These are phyloP conservation scores for Pachysandra terminalis DNA, from an alignment of 164 flowering plant species.

Conservation along the genomic window DNA sequence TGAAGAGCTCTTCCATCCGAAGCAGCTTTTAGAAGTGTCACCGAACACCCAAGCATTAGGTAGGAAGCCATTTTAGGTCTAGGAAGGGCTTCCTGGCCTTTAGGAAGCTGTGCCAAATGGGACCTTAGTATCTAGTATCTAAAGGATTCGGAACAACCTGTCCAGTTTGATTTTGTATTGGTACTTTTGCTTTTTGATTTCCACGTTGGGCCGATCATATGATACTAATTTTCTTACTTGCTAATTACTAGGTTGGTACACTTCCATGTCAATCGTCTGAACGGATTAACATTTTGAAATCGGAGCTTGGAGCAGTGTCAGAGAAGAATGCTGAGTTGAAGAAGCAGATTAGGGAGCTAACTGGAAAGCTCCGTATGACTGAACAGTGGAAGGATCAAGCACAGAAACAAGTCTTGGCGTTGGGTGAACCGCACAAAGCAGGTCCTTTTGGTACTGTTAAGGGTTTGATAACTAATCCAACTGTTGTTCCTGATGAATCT, in stretches of 20 bases:
- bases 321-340: slow-evolving; percentile 63
- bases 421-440: slow-evolving; percentile 66
- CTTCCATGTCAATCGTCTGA: slow-evolving; percentile 64
- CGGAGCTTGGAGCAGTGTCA: slow-evolving; percentile 38
- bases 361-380: slow-evolving; percentile 57
- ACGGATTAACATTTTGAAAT: slow-evolving; percentile 42
- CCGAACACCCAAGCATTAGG: too few relatives aligned
- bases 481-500: slow-evolving; percentile 72
- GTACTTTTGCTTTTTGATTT: not conserved
- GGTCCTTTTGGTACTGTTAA: too few relatives aligned
- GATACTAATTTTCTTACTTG: not conserved
- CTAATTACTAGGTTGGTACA: slow-evolving; percentile 36
- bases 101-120: too few relatives aligned
- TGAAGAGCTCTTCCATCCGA: too few relatives aligned
- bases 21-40: too few relatives aligned
- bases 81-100: too few relatives aligned
- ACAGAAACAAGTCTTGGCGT: slow-evolving; percentile 44
- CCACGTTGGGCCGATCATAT: not conserved
- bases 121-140: too few relatives aligned
- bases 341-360: slow-evolving; percentile 62
- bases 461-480: slow-evolving; percentile 70
- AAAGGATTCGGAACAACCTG: too few relatives aligned
- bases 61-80: too few relatives aligned
- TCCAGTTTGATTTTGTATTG: too few relatives aligned
- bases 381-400: slow-evolving; percentile 62